Base-by-base conservation (phyloP, 345 rosid species). In the Eucalyptus pauciflora region DNA sequence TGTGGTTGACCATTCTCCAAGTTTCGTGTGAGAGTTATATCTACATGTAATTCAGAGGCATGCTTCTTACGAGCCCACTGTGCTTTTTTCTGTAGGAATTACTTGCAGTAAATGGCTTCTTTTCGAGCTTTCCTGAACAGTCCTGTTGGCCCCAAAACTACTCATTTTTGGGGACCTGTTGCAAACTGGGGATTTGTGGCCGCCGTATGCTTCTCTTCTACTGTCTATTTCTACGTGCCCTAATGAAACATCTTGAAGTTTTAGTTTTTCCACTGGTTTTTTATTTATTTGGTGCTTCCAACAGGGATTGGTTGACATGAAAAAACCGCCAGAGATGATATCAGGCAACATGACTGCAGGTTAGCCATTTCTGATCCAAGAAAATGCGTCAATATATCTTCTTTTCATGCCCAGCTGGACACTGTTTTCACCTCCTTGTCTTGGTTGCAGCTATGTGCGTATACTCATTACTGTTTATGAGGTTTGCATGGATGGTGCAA, bases 141-240 rank as follows among this genome's bases (percentile, higher is more conserved):
- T 91, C 98, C 98, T 0, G 92, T 97, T 88, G 98, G 99, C 80
- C 97, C 96, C 14, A 96, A 95, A 91, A 96, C 99, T 45, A 94
- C 96, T 48, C 99, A 97, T 91, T 96, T 96, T 90, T 97, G 97
- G 97, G 98, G 99, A 8, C 99, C 98, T 80, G 91, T 97, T 86
- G 96, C 97, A 87, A 97, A 96, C 83, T 97, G 99, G 98, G 98
- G 99, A 87, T 95, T 97, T 31, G 98, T 96, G 85, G 90, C 87
- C 71, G 98, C 97, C 45, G 98, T 97, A 95, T 89, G 95, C 88
- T 91, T 91, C 91, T 24, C 56, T 89, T 52, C 60, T 46, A 85
- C 27, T 43, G 27, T 56, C 80, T 33, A 33, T 69, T 33, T 33
- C 81, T 69, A 33, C 2, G 4, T 69, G 81, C 45, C 24, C 45